These are phyloP conservation scores for Dipodascus geniculatus DNA, from an alignment of 805 yeast species.

Conservation along the genomic window DNA sequence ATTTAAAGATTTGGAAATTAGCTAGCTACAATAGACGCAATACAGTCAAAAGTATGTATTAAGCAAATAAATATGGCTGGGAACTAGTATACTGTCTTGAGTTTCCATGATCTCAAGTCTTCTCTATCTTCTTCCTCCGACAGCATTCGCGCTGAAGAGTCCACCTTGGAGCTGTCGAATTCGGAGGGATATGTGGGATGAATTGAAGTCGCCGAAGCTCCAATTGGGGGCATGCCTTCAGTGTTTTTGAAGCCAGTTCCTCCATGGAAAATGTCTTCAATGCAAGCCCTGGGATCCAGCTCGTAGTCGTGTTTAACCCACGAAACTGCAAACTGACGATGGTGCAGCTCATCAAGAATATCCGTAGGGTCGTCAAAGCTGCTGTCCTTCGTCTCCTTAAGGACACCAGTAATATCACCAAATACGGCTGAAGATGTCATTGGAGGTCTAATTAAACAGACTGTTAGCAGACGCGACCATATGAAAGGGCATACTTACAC, in stretches of 20 bases:
- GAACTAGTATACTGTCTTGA: not conserved
- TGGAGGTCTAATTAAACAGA: constrained; percentile 18
- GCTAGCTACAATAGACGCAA: too few species aligned
- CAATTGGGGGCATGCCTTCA: too few species aligned
- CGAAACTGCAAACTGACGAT: constrained; percentile 42
- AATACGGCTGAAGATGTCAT: constrained; percentile 32
- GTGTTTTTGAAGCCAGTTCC: constrained; percentile 42
- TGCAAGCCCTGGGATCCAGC: constrained; percentile 54
- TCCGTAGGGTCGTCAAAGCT: constrained; percentile 32
- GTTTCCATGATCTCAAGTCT: not conserved
- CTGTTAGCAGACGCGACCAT: not conserved
- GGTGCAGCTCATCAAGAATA: constrained; percentile 37
- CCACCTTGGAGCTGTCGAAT: not conserved
- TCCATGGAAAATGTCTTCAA: constrained; percentile 63
- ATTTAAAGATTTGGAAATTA: too few species aligned
- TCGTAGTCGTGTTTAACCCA: constrained; percentile 52
- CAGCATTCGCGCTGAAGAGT: not conserved
- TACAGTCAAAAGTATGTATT: too few species aligned
- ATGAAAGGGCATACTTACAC: too few species aligned
- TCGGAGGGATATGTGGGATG: not conserved
- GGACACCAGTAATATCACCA: constrained; percentile 38
- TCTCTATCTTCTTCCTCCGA: not conserved
- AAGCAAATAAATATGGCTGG: not conserved
- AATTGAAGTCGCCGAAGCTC: not conserved
- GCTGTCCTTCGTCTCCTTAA: constrained; percentile 17